Conservation (phyloP, 768 basidiomycete species). For the Tulasnella sp. region DNA sequence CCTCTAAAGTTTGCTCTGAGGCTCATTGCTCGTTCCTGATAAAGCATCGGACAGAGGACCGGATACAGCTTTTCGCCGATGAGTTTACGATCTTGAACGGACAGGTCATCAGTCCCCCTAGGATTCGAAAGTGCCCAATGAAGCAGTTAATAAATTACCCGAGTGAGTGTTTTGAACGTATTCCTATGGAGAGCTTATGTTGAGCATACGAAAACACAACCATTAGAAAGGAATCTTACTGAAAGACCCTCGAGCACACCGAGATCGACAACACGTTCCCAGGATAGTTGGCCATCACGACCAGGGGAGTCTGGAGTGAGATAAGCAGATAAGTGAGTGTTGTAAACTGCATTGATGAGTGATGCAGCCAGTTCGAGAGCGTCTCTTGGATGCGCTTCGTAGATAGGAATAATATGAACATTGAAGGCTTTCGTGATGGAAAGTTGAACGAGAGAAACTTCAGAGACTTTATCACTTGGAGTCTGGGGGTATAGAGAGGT, state of each 20-base stretch:
- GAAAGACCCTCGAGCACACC: not conserved
- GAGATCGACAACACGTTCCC: not conserved
- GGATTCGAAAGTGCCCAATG: not conserved
- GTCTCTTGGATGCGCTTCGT: not conserved
- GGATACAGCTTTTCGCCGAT: not conserved
- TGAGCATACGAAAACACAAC: not conserved
- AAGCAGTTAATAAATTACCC: not conserved
- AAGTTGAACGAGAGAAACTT: not conserved
- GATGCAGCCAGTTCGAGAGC: not conserved
- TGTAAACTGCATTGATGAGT: not conserved
- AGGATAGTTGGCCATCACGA: not conserved
- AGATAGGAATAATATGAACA: not conserved
- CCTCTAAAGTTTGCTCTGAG: not conserved
- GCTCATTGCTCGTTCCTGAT: not conserved
- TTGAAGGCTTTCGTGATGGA: not conserved
- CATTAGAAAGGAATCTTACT: not conserved
- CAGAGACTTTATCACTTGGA: not conserved
- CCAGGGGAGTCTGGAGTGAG: not conserved
- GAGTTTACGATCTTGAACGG: not conserved
- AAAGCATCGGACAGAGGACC: not conserved
- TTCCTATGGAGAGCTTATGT: not conserved
- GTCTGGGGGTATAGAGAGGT: not conserved
- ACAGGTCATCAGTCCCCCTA: not conserved
- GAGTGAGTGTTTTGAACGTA: not conserved
- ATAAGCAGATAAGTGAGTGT: not conserved